Base-by-base conservation (phyloP, 768 basidiomycete genomes). In the Mycena maculata region DNA sequence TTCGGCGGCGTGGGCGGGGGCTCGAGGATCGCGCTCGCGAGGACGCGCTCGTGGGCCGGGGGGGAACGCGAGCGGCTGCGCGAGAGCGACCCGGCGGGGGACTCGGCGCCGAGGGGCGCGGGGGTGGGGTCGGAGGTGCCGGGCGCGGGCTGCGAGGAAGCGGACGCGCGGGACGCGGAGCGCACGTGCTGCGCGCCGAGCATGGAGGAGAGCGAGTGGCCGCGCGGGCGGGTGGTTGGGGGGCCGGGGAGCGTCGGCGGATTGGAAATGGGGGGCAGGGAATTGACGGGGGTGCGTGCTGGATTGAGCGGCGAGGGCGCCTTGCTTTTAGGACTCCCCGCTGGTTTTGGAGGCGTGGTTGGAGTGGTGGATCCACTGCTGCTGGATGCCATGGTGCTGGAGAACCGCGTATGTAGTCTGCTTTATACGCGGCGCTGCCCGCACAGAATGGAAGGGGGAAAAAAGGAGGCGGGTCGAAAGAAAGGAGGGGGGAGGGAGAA, bases 1-100 rank as follows among this genome's bases (percentile, higher is more conserved):
- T 71, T 66, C 15, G 69, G 65, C 13, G 69, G 69, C 28, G 69
- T 71, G 9, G 56, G 41, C 30, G 65, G 69, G 27, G 47, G 52
- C 53, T 70, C 69, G 65, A 71, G 69, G 25, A 71, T 49, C n/a
- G 62, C 6, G 49, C 69, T 71, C 11, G 65, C 52, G 31, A 71
- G 36, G 27, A 71, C 61, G 22, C 69, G 69, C 16, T 71, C 69
- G 56, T 61, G 44, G 4, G 53, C 54, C 3, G 60, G 12, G 5
- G 52, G 65, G 30, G 63, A 65, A 0, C 63, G 63, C 39, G 63
- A 65, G 3, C 63, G 63, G 2, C 55, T 58, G 47, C 56, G 63
- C 20, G 63, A 30, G 25, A 4, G 28, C 10, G 56, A 42, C 12
- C 22, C 22, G 4, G 58, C 39, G 20, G 65, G 55, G 3, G 64